phyloP scores from a whole-genome alignment of 108 stramenopile species.

The Skeletonema costatum region DNA sequence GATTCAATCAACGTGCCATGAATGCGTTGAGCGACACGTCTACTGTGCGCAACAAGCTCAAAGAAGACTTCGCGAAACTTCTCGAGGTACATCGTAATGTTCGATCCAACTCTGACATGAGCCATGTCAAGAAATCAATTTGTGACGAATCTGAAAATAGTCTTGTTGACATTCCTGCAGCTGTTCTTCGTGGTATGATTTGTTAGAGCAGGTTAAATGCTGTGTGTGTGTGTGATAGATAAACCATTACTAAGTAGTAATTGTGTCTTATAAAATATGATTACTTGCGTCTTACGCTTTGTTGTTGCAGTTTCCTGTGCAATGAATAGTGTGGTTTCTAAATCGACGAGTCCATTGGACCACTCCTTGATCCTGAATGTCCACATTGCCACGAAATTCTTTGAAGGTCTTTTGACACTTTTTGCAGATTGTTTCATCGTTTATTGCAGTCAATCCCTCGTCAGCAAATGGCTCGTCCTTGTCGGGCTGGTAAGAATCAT shows the following conservation, averaged over 20 bases:
- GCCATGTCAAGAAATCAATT: neutral
- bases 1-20: slow-evolving; percentile 19
- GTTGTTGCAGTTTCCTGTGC: slow-evolving; percentile 37
- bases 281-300: neutral
- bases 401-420: slow-evolving; percentile 49
- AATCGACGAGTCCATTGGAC: slow-evolving; percentile 65
- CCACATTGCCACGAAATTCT: slow-evolving; percentile 61
- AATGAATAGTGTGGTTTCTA: slow-evolving; percentile 65
- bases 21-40: neutral
- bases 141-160: neutral
- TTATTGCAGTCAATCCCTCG: neutral
- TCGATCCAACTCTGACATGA: neutral
- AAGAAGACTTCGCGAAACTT: slow-evolving; percentile 35
- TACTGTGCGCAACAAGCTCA: neutral
- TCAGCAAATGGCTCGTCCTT: slow-evolving; percentile 30
- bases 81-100: slow-evolving; percentile 18
- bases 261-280: no score
- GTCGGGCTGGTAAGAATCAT: slow-evolving; percentile 47
- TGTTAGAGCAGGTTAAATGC: neutral
- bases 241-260: no score
- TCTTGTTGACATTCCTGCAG: neutral
- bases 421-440: slow-evolving; percentile 38
- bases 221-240: no score
- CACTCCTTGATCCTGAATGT: slow-evolving; percentile 52
- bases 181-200: neutral